These are phyloP conservation scores for Ustilago xerochloae DNA, from an alignment of 1,284 basidiomycete species.

Conservation along the genomic window DNA sequence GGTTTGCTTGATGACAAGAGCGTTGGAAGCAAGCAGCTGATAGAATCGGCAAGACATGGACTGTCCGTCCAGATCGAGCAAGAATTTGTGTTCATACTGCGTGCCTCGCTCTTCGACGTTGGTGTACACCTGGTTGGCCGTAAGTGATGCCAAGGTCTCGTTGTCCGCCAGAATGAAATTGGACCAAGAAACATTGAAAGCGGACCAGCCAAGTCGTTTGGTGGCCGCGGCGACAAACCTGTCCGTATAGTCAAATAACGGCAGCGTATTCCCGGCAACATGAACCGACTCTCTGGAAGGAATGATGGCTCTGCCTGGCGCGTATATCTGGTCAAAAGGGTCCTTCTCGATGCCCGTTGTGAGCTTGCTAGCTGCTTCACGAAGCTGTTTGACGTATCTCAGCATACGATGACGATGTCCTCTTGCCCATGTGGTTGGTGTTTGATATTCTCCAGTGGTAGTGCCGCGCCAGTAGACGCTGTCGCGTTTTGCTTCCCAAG, in stretches of 20 bases:
- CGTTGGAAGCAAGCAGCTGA: constrained; percentile 34
- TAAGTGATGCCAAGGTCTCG: constrained; percentile 3
- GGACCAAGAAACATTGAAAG: constrained; percentile 22
- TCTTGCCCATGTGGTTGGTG: constrained; percentile 17
- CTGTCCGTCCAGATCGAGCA: constrained; percentile 30
- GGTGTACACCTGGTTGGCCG: constrained; percentile 16
- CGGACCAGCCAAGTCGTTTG: constrained; percentile 21
- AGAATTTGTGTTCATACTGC: constrained; percentile 20
- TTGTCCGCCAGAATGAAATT: constrained; percentile 15
- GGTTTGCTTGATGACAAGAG: constrained; percentile 38
- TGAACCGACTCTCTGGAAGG: constrained; percentile 30
- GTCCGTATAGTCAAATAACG: constrained; percentile 34
- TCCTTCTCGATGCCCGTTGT: constrained; percentile 18
- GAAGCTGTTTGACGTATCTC: constrained; percentile 40
- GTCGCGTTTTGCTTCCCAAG: constrained; percentile 27
- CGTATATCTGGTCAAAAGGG: constrained; percentile 17
- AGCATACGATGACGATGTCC: constrained; percentile 40
- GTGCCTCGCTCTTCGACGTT: constrained; percentile 1
- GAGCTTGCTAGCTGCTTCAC: constrained; percentile 35
- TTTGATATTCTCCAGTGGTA: constrained; percentile 22
- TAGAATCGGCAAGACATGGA: constrained; percentile 47
- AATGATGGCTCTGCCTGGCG: background rate
- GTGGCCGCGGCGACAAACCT: background rate
- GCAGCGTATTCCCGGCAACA: constrained; percentile 33
- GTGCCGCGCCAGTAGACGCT: constrained; percentile 35